Percentiles rank a stretch among this genome's conserved stretches.
phyloP scores from a whole-genome alignment of 768 basidiomycete genomes.

The Boletus sensibilis region DNA sequence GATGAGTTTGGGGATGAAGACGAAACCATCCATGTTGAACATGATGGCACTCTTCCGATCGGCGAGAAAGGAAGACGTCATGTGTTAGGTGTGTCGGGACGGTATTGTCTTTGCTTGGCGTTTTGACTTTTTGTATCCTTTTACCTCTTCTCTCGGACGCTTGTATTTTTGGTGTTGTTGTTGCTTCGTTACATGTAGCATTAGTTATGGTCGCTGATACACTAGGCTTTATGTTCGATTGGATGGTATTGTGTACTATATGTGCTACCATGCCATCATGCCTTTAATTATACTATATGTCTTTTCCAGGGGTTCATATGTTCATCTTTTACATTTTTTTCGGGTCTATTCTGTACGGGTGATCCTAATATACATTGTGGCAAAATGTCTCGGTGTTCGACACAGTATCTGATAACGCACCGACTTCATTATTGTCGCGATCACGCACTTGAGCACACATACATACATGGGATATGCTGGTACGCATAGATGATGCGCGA shows the following conservation, averaged over 20 bases:
- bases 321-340: no score
- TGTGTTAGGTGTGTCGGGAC: neutral
- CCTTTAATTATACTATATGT: neutral
- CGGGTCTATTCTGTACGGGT: no score
- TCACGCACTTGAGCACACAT: no score
- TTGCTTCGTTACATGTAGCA: neutral
- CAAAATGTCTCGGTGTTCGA: no score
- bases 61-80: slow-evolving; percentile 18
- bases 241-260: neutral
- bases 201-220: neutral
- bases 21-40: slow-evolving; percentile 24
- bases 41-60: slow-evolving; percentile 35
- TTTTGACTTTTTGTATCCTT: neutral
- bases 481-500: no score
- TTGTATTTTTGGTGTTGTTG: neutral
- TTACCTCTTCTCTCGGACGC: neutral
- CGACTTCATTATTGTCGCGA: no score
- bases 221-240: neutral
- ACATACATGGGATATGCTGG: no score
- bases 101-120: neutral
- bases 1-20: slow-evolving; percentile 17
- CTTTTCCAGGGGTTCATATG: neutral
- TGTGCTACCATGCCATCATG: neutral
- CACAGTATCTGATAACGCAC: no score
- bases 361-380: no score